Evolutionary conservation across 2,329 filamentous ascomycete species (phyloP).

Genomic region (Diaporthe eres): DNA sequence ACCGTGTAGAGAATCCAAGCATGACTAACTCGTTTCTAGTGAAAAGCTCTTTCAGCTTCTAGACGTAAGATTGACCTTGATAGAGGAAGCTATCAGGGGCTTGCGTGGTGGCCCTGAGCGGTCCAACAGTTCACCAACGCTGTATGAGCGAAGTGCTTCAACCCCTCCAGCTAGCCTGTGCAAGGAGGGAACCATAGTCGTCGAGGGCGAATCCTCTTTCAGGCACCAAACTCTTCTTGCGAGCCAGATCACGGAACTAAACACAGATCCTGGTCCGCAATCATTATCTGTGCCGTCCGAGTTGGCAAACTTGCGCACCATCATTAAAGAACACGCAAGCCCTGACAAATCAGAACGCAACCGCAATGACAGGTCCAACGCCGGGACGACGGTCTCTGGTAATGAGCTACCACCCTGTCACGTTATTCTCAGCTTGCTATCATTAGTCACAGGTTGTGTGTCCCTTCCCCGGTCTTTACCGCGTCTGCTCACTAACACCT

Average conservation of each 20-base stretch:
- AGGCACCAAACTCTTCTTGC: background rate
- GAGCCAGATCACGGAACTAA: background rate
- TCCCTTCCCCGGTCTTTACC: background rate
- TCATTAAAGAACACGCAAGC: slow-evolving; percentile 1
- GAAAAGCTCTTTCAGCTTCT: background rate
- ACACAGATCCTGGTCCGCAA: background rate
- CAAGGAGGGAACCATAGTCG: background rate
- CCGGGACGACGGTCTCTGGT: too few relatives aligned
- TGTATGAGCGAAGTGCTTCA: background rate
- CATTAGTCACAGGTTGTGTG: background rate
- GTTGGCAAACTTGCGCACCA: slow-evolving; percentile 9
- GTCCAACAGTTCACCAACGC: background rate
- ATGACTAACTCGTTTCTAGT: background rate
- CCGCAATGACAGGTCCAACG: background rate
- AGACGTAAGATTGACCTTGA: background rate
- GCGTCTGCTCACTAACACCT: background rate
- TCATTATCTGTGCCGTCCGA: background rate
- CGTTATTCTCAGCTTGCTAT: background rate
- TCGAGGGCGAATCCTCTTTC: slow-evolving; percentile 5
- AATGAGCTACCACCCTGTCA: background rate
- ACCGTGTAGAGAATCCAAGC: background rate
- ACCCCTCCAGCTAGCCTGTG: background rate
- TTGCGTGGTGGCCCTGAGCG: background rate
- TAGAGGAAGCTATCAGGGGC: background rate
- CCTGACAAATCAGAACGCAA: background rate